phyloP scores from a whole-genome alignment of 768 basidiomycete genomes.

The Tremella mesenterica region DNA sequence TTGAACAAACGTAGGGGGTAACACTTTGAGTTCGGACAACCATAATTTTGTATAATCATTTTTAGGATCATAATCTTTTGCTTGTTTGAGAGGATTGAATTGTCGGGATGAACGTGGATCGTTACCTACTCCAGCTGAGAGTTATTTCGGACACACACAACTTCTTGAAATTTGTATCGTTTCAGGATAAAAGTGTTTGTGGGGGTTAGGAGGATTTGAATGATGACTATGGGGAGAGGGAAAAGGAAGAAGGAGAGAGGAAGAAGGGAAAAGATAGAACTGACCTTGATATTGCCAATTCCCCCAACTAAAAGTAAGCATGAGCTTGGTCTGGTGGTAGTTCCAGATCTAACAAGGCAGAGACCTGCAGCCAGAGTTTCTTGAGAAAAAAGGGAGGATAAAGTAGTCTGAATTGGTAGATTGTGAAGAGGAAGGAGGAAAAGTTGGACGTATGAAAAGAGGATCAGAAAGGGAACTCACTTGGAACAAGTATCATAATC shows the following conservation, averaged over 20 bases:
- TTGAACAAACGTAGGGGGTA: slow-evolving; percentile 32
- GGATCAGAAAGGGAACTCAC: slow-evolving; percentile 27
- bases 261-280: background rate
- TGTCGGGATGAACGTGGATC: slow-evolving; percentile 42
- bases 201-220: background rate
- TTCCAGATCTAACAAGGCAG: background rate
- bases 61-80: slow-evolving; percentile 37
- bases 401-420: no score
- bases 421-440: no score
- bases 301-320: slow-evolving; percentile 30
- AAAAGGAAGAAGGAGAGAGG: background rate
- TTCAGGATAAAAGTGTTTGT: background rate
- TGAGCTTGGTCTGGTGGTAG: slow-evolving; percentile 1
- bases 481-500: slow-evolving; percentile 60
- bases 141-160: slow-evolving; percentile 1
- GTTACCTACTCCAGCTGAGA: slow-evolving; percentile 44
- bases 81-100: slow-evolving; percentile 46
- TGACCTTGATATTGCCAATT: slow-evolving; percentile 39
- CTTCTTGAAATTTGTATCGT: slow-evolving; percentile 16
- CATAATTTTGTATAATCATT: slow-evolving; percentile 36
- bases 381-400: no score
- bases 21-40: slow-evolving; percentile 37
- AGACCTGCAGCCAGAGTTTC: no score
- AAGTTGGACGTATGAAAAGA: no score
- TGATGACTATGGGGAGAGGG: background rate